phyloP scores from a whole-genome alignment of 1,284 basidiomycete species.

The Ustilago loliicola region DNA sequence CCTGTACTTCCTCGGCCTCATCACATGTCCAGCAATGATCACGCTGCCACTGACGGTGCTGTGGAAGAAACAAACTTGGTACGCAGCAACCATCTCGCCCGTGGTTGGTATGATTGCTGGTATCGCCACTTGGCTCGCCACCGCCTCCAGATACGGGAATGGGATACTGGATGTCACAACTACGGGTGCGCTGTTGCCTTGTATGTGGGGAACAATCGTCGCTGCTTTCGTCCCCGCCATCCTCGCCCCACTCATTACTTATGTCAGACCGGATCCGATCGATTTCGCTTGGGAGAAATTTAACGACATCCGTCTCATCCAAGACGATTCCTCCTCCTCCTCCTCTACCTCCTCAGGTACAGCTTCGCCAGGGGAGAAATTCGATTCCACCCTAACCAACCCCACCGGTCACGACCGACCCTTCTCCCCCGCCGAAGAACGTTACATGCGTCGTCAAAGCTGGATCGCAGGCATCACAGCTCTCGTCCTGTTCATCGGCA shows the following conservation, averaged over 20 bases:
- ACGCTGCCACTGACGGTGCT: conserved; percentile 61
- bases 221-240: conserved; percentile 52
- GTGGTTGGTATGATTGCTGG: conserved; percentile 60
- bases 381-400: no score
- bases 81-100: conserved; percentile 47
- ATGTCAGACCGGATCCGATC: conserved; percentile 19
- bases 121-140: conserved; percentile 63
- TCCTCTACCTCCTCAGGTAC: background rate
- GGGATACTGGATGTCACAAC: conserved; percentile 47
- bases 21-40: conserved; percentile 65
- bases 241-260: conserved; percentile 40
- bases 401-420: background rate
- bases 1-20: conserved; percentile 62
- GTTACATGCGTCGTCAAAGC: conserved; percentile 34
- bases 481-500: conserved; percentile 49
- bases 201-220: conserved; percentile 65
- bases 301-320: conserved; percentile 46
- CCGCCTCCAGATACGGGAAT: conserved; percentile 54
- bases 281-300: conserved; percentile 60
- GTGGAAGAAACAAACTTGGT: conserved; percentile 63
- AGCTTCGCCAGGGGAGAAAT: no score
- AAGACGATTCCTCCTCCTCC: conserved; percentile 30
- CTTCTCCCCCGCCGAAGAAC: conserved; percentile 25
- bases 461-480: conserved; percentile 30
- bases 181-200: conserved; percentile 47